A percentile compares a stretch with the other conserved stretches of the same genome.
Conservation (phyloP, 2,329 filamentous ascomycete species). For the Cucurbitaria berberidis region DNA sequence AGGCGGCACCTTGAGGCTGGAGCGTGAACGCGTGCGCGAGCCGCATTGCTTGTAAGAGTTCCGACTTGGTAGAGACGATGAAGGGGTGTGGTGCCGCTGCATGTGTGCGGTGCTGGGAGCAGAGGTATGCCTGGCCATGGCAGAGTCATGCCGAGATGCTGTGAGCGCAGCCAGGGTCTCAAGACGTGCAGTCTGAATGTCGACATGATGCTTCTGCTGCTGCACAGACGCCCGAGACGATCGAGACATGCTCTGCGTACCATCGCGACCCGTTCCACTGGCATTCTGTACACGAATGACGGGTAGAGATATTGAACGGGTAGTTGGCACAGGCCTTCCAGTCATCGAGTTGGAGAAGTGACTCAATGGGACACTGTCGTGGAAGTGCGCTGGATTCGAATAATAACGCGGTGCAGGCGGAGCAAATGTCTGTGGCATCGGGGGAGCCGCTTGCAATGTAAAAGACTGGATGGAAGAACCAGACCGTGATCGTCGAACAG, state of each 20-base stretch:
- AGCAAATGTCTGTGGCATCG: conserved; percentile 2
- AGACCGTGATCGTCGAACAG: conserved; percentile 16
- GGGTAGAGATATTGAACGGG: not conserved
- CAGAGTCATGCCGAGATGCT: not conserved
- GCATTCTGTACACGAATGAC: not conserved
- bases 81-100: not conserved
- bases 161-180: conserved; percentile 9
- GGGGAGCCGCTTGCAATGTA: conserved; percentile 7
- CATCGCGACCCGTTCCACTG: not conserved
- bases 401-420: conserved; percentile 3
- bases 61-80: not conserved
- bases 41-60: not conserved
- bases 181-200: not conserved
- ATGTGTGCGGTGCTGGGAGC: not conserved
- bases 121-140: not conserved
- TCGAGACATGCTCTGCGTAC: not conserved
- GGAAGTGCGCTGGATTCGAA: not conserved
- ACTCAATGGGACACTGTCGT: conserved; percentile 6
- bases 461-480: conserved; percentile 19
- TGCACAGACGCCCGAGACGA: not conserved
- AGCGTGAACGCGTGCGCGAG: not conserved
- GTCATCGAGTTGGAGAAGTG: conserved; percentile 6
- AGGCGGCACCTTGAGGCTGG: not conserved
- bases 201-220: not conserved
- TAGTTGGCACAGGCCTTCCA: not conserved